Conservation (phyloP, 768 basidiomycete genomes). For the Xerocomus potaroensis region DNA sequence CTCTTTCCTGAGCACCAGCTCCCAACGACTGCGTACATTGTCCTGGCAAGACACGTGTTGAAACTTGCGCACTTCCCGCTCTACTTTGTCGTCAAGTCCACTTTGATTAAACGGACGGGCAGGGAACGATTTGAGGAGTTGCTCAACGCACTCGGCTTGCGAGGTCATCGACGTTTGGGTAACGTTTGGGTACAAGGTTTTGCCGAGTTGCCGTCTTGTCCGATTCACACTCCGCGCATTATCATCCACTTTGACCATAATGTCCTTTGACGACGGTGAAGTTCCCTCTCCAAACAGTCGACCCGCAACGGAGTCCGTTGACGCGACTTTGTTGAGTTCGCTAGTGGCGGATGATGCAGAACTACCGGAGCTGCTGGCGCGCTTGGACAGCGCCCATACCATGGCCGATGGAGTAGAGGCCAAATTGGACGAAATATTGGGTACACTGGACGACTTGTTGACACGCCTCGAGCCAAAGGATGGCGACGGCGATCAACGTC, state of each 20-base stretch:
- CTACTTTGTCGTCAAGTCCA: slow-evolving; percentile 47
- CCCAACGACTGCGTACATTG: slow-evolving; percentile 70
- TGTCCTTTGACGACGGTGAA: slow-evolving; percentile 31
- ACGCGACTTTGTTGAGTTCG: slow-evolving; percentile 29
- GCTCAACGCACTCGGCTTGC: slow-evolving; percentile 46
- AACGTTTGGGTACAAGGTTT: not conserved
- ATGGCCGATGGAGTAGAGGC: slow-evolving; percentile 60
- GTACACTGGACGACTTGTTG: slow-evolving; percentile 53
- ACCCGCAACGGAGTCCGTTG: slow-evolving; percentile 1
- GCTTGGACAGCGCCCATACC: slow-evolving; percentile 53
- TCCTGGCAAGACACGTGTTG: slow-evolving; percentile 46
- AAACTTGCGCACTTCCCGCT: slow-evolving; percentile 40
- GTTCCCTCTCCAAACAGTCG: slow-evolving; percentile 14
- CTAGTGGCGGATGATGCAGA: slow-evolving; percentile 32
- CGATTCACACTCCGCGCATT: slow-evolving; percentile 17
- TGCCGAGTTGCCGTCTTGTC: slow-evolving; percentile 26
- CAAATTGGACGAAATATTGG: slow-evolving; percentile 58
- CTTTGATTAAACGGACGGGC: slow-evolving; percentile 45
- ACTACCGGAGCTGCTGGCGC: slow-evolving; percentile 49
- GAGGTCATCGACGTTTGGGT: slow-evolving; percentile 40
- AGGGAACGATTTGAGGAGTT: slow-evolving; percentile 50
- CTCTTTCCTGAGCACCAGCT: slow-evolving; percentile 65
- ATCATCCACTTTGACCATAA: slow-evolving; percentile 18
- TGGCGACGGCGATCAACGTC: not conserved
- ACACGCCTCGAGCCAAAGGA: slow-evolving; percentile 35